Base-by-base conservation (phyloP, 257 asterid genomes). In the Asclepias syriaca region DNA sequence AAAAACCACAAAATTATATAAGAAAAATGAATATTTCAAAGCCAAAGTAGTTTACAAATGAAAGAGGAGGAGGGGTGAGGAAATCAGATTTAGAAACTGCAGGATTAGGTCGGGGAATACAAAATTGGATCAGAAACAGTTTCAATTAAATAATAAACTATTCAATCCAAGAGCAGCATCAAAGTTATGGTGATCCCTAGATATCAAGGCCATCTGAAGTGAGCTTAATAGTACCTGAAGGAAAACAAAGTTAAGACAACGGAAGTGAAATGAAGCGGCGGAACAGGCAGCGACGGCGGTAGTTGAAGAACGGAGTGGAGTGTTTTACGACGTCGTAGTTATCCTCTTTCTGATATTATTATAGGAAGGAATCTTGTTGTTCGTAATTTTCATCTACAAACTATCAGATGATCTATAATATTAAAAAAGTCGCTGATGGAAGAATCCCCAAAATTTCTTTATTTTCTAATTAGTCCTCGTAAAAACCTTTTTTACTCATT, bases 251-350 rank as follows among this genome's bases (percentile, higher is more conserved):
- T 43, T 63, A 8, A 66, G 77, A 72, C 77, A 77, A 72, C 73
- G 71, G 53, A 6, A 16, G 57, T 8, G 55, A 5, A n/a, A 14
- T 39, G 43, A 19, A 34, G 40, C 48, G 45, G 63, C 8, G 51
- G 24, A 50, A 29, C 32, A 45, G 46, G 64, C 18, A 40, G 18
- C 65, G 22, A 29, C 21, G 45, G 63, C 75, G 64, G 81, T 49
- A 58, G 75, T 49, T 32, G 74, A 6, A 34, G 72, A 43, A 40
- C 69, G 37, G 48, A 27, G 24, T 45, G 15, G 16, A 34, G 51
- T 11, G 11, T 14, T 2, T 48, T 14, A 51, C 73, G 68, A 27
- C 81, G 73, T 39, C 78, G 82, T 46, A n/a, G 1, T 18, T 21
- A 6, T 6, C 29, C 27, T 45, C 49, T 16, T 27, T 34, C 18